Evolutionary conservation across 1,284 basidiomycete genomes (phyloP).

Genomic region (Sporisorium scitamineum): DNA sequence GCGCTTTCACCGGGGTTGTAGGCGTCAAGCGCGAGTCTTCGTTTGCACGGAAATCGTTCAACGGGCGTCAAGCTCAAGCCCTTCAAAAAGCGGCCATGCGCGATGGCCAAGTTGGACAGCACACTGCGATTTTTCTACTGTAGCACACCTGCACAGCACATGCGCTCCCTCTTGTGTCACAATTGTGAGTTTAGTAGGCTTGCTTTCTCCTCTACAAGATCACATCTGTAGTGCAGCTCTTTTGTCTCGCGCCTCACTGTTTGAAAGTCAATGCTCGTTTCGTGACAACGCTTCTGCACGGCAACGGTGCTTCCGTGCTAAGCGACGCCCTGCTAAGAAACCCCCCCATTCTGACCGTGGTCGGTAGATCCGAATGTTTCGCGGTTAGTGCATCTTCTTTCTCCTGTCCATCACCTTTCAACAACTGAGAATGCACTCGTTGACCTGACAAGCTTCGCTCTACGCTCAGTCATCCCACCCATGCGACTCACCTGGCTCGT

Average conservation of each 20-base stretch:
- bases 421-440: too few species aligned
- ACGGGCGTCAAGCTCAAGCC: neutral
- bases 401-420: too few species aligned
- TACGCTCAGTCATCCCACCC: neutral
- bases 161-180: too few species aligned
- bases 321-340: too few species aligned
- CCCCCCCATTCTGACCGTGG: too few species aligned
- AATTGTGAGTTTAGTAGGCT: too few species aligned
- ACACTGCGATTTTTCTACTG: neutral
- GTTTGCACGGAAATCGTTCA: neutral
- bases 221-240: conserved; percentile 21
- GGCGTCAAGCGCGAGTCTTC: neutral
- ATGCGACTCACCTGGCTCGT: neutral
- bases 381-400: too few species aligned
- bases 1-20: too few species aligned
- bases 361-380: too few species aligned
- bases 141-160: neutral
- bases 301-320: too few species aligned
- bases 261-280: too few species aligned
- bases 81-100: neutral
- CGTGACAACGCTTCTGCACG: too few species aligned
- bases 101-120: neutral
- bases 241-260: neutral
- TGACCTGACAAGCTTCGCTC: neutral
- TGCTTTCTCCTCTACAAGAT: conserved; percentile 14